These are phyloP conservation scores for Moesziomyces aphidis DNA, from an alignment of 1,284 basidiomycete species.

Conservation along the genomic window DNA sequence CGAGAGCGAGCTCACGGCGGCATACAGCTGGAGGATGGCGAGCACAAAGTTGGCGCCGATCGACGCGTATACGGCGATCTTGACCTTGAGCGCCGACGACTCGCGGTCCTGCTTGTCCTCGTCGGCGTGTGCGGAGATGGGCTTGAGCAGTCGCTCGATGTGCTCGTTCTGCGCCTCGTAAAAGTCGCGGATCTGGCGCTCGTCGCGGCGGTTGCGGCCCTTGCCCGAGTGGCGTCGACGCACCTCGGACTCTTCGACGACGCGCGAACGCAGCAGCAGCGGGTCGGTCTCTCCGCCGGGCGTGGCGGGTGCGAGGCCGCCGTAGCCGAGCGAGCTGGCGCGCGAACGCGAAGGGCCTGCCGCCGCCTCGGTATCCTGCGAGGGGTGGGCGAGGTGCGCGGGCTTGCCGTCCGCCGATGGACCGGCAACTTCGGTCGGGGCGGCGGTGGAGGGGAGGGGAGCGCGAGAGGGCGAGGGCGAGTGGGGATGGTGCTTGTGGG, in stretches of 20 bases:
- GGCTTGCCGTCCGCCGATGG: neutral
- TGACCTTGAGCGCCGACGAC: slow-evolving; percentile 72
- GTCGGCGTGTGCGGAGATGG: slow-evolving; percentile 84
- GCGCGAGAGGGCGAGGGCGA: slow-evolving; percentile 23
- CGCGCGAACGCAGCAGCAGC: slow-evolving; percentile 67
- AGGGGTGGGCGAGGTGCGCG: slow-evolving; percentile 10
- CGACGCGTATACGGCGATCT: slow-evolving; percentile 87
- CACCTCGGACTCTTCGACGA: slow-evolving; percentile 69
- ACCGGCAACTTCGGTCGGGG: neutral
- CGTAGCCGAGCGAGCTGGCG: slow-evolving; percentile 37
- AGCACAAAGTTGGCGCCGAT: slow-evolving; percentile 77
- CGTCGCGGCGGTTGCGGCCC: slow-evolving; percentile 64
- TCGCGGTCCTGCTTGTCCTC: slow-evolving; percentile 78
- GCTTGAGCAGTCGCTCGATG: slow-evolving; percentile 84
- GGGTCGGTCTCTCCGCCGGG: slow-evolving; percentile 68
- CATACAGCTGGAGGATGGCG: slow-evolving; percentile 73
- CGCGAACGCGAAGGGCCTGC: slow-evolving; percentile 26
- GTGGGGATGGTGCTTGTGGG: slow-evolving; percentile 28
- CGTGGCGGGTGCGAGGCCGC: slow-evolving; percentile 17
- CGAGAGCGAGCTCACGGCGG: slow-evolving; percentile 85
- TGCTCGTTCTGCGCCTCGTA: slow-evolving; percentile 88
- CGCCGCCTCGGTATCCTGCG: neutral
- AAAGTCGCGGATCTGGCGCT: slow-evolving; percentile 74
- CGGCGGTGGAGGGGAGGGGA: neutral
- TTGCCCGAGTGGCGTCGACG: slow-evolving; percentile 65